Percentiles rank a stretch among this genome's conserved stretches.
These are phyloP conservation scores for Paramecium sexaurelia DNA, from an alignment of 73 alveolate species.

Conservation along the genomic window DNA sequence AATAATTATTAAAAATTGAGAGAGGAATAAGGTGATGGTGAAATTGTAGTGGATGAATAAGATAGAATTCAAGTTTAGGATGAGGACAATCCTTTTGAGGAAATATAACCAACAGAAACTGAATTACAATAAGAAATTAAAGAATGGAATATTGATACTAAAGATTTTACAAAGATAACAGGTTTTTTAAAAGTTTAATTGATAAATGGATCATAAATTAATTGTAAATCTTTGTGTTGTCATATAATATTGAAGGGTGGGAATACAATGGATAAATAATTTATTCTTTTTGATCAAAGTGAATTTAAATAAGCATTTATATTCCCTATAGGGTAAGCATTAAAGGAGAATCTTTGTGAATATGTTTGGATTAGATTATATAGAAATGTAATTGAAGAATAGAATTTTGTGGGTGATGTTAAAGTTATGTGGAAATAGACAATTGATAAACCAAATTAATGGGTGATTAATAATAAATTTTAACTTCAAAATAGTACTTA, in stretches of 20 bases:
- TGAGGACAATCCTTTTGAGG: background rate
- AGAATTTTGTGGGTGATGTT: conserved; percentile 61
- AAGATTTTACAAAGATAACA: conserved; percentile 1
- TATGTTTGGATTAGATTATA: conserved; percentile 20
- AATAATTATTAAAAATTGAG: conserved; percentile 46
- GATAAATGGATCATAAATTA: background rate
- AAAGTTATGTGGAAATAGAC: conserved; percentile 50
- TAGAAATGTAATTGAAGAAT: conserved; percentile 26
- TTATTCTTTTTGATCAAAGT: conserved; percentile 33
- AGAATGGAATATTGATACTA: background rate
- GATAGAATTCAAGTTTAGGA: background rate
- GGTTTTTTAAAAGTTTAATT: background rate
- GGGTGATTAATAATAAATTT: conserved; percentile 47
- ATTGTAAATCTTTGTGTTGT: background rate
- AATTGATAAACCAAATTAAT: conserved; percentile 43
- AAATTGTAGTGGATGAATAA: background rate
- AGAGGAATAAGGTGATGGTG: conserved; percentile 46
- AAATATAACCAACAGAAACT: background rate
- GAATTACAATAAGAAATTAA: conserved; percentile 18
- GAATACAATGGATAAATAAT: background rate
- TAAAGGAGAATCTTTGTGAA: conserved; percentile 55
- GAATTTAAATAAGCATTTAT: conserved; percentile 37
- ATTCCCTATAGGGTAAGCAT: background rate
- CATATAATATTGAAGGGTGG: background rate
- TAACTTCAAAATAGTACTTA: conserved; percentile 5